phyloP scores from a whole-genome alignment of 306 rosid genomes.

The Delonix regia region DNA sequence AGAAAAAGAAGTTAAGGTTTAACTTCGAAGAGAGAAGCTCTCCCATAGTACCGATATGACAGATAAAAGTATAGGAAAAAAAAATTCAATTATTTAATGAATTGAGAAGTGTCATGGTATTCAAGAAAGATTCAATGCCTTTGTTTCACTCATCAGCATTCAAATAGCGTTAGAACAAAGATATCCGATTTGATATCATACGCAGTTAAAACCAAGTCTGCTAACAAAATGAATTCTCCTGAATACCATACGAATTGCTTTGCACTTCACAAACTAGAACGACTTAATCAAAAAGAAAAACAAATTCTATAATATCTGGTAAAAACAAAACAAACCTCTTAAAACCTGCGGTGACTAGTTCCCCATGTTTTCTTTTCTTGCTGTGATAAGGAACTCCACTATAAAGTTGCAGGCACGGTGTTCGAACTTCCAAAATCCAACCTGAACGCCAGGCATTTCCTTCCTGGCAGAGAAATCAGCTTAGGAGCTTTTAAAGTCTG shows the following conservation, averaged over 20 bases:
- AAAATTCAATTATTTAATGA: neutral
- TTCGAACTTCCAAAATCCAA: constrained; percentile 10
- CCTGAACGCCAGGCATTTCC: neutral
- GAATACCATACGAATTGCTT: neutral
- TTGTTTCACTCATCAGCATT: neutral
- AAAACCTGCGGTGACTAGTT: neutral
- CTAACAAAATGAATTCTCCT: neutral
- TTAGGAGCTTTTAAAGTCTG: neutral
- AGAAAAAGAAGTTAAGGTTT: too few species aligned
- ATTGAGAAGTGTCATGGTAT: neutral
- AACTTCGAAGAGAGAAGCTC: neutral
- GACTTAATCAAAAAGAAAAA: neutral
- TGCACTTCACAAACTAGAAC: neutral
- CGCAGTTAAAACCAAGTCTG: neutral
- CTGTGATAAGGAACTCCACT: neutral
- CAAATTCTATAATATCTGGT: neutral
- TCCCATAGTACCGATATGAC: neutral
- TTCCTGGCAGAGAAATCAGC: neutral
- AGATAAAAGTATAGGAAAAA: neutral
- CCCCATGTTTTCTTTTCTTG: neutral
- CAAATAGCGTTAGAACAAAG: neutral
- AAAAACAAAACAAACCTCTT: neutral
- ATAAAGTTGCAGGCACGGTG: neutral
- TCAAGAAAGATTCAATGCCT: neutral
- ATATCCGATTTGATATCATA: neutral